Evolutionary conservation across 192 early-diverging fungal genomes (phyloP), one percentile per base, ranked within the genome.

Genomic region (Phlyctochytrium arcticum): DNA sequence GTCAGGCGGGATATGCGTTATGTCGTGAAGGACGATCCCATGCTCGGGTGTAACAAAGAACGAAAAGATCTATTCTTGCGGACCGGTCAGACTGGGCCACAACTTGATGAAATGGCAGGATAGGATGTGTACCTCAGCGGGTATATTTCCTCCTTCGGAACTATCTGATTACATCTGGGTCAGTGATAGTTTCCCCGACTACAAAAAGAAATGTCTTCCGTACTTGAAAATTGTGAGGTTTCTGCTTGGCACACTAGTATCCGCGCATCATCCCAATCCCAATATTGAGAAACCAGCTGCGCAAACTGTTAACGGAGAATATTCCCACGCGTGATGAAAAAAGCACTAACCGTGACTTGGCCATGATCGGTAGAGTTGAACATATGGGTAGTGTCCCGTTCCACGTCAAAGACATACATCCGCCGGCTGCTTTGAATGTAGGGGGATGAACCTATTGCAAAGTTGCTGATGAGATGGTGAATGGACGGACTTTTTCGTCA

Each of bases 1-100:
- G 10, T 50, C 54, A 1, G 17, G n/a, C 9, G 65, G 60, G 27
- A 60, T 39, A 6, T 48, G 24, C 31, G 69, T 54, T 17, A 50
- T 47, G 36, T 75, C 71, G 53, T 82, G 68, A 12, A 68, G 60
- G 9, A 72, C 27, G 17, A 78, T 67, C 4, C 76, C 80, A n/a
- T 66, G 60, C 5, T 60, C 54, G 26, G 55, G 36, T 6, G 74
- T 75, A 10, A 70, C 74, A 63, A 82, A 82, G 26, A 82, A 72
- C 21, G 74, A 79, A 26, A 69, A 54, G 29, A 75, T 70, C 73
- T 79, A 29, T n/a, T n/a, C n/a, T n/a, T n/a, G n/a, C n/a, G n/a
- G n/a, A n/a, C n/a, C n/a, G n/a, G n/a, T n/a, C n/a, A n/a, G n/a
- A n/a, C n/a, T n/a, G n/a, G n/a, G n/a, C n/a, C n/a, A n/a, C n/a